phyloP scores from a whole-genome alignment of 257 asterid species.

The Rauvolfia tetraphylla region DNA sequence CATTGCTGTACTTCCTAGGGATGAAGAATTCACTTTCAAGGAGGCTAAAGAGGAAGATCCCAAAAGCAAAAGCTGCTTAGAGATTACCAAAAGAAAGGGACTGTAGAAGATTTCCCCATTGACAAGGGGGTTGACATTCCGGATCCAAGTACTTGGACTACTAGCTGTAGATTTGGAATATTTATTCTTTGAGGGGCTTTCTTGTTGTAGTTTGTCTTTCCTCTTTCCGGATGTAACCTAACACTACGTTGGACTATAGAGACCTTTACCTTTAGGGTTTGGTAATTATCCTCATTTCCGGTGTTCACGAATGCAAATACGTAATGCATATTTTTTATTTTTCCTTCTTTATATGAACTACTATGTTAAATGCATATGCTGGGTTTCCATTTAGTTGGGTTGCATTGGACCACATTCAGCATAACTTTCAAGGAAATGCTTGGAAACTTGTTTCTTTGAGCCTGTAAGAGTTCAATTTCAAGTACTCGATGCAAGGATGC shows the following conservation, averaged over 20 bases:
- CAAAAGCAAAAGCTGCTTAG: conserved; percentile 63
- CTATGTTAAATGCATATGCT: neutral
- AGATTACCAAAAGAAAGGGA: conserved; percentile 8
- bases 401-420: neutral
- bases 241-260: neutral
- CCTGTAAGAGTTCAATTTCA: neutral
- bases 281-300: neutral
- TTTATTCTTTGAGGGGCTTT: conserved; percentile 8
- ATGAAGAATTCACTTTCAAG: conserved; percentile 66
- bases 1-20: conserved; percentile 70
- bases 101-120: conserved; percentile 20
- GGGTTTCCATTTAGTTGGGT: neutral
- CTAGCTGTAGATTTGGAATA: conserved; percentile 4
- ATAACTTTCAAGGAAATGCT: neutral
- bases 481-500: neutral
- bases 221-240: conserved; percentile 1
- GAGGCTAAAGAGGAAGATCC: conserved; percentile 53
- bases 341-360: neutral
- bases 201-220: conserved; percentile 10
- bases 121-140: neutral
- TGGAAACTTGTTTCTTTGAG: neutral
- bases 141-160: neutral
- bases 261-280: neutral
- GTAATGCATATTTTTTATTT: neutral
- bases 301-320: neutral